Evolutionary conservation across 1,139 yeast genomes (phyloP).

Genomic region (Pichia cactophila): DNA sequence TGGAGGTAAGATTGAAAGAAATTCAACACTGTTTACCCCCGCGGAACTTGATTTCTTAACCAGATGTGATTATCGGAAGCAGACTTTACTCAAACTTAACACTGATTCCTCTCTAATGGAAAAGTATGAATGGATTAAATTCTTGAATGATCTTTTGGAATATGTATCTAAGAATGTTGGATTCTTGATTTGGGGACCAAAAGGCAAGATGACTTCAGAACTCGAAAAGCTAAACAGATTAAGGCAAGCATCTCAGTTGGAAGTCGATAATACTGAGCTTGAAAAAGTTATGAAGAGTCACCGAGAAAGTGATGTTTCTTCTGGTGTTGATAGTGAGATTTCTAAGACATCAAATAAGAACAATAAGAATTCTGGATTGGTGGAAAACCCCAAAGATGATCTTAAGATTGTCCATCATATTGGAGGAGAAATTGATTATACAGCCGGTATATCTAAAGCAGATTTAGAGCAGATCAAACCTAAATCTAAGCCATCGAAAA

Average conservation of each 20-base stretch:
- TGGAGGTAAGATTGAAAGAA: constrained; percentile 19
- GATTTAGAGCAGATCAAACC: not conserved
- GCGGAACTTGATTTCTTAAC: constrained; percentile 65
- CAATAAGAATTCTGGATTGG: not conserved
- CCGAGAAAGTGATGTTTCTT: not conserved
- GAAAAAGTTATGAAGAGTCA: not conserved
- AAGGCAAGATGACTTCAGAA: constrained; percentile 33
- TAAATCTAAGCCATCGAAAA: constrained; percentile 9
- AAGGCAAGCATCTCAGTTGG: not conserved
- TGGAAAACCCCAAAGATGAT: not conserved
- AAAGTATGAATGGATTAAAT: constrained; percentile 68
- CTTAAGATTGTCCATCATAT: not conserved
- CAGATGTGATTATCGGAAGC: constrained; percentile 63
- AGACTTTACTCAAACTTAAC: constrained; percentile 44
- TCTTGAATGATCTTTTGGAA: constrained; percentile 66
- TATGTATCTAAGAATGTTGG: constrained; percentile 73
- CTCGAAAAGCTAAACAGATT: constrained; percentile 15
- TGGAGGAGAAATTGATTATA: not conserved
- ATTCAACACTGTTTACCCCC: constrained; percentile 42
- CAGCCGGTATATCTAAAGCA: not conserved
- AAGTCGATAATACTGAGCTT: not conserved
- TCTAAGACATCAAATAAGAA: not conserved
- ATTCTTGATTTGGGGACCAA: constrained; percentile 62
- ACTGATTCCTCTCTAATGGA: constrained; percentile 45
- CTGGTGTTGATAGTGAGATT: not conserved